Base-by-base conservation (phyloP, 2,329 filamentous ascomycete genomes). In the Arthroderma uncinatum region DNA sequence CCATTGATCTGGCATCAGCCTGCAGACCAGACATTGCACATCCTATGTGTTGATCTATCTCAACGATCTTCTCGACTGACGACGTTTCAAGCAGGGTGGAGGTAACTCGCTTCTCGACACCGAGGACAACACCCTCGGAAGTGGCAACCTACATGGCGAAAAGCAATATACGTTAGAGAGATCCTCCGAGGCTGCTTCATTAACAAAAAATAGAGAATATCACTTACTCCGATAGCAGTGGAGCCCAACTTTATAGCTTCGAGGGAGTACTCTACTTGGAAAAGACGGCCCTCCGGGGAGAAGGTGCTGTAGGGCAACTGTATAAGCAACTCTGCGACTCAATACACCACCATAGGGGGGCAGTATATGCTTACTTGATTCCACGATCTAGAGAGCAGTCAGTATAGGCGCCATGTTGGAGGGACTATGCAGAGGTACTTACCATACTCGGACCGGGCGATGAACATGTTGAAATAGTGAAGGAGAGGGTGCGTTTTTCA, bases 391-490 rank as follows among this genome's bases (percentile, higher is more conserved):
- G 57, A 65, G 62, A 57, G 61, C 63, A 60, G 63, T 60, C 28
- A 58, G 44, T 25, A 55, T 30, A 52, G 33, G 12, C 23, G 40
- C 21, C 25, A 7, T n/a, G 34, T n/a, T 37, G 40, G 63, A 57
- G 54, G 59, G 63, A 61, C 47, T 33, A 16, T 33, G 61, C 63
- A 61, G 62, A 56, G 63, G 57, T 70, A 73, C 86, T 79, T 82
- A 93, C 92, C 93, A 80, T 98, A 98, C 92, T 98, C 93, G 73
- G 92, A 97, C 79, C 93, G 89, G 82, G 93, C 91, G 83, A 98
- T 97, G 83, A 98, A 98, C 93, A 95, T 95, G 68, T 78, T 89
- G 82, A 58, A 47, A 30, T 56, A 40, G 30, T 54, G 28, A 52
- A 7, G 6, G 2, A 14, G 12, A n/a, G 12, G 6, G 47, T 7